A percentile compares a stretch with the other conserved stretches of the same genome.
These are phyloP conservation scores for Russula lepida DNA, from an alignment of 768 basidiomycete genomes.

Conservation along the genomic window DNA sequence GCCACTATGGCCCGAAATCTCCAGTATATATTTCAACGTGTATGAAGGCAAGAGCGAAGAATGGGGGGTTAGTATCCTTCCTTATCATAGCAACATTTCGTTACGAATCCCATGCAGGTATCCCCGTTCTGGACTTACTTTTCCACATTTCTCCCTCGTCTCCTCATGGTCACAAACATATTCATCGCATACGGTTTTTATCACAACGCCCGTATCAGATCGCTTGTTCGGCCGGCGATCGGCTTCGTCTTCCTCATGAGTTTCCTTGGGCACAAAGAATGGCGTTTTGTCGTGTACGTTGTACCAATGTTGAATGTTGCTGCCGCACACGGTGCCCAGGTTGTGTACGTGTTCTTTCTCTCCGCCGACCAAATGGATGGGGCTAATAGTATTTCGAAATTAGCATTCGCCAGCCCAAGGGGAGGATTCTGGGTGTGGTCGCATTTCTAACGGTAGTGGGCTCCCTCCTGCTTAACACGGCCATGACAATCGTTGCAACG, in stretches of 20 bases:
- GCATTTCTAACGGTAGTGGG: constrained; percentile 38
- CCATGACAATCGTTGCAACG: constrained; percentile 45
- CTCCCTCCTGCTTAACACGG: constrained; percentile 45
- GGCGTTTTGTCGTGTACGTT: constrained; percentile 92
- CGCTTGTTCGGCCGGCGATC: constrained; percentile 44
- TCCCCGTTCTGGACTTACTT: constrained; percentile 68
- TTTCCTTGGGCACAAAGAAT: constrained; percentile 86
- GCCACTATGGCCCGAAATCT: constrained; percentile 82
- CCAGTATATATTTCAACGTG: constrained; percentile 83
- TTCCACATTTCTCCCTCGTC: too few relatives aligned
- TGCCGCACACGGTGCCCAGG: constrained; percentile 56
- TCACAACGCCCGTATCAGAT: constrained; percentile 41
- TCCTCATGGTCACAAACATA: too few relatives aligned
- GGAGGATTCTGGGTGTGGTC: constrained; percentile 38
- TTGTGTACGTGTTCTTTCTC: constrained; percentile 45
- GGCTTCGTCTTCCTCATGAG: constrained; percentile 60
- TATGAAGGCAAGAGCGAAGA: constrained; percentile 75
- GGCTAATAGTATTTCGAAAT: not conserved
- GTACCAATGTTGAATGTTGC: constrained; percentile 76
- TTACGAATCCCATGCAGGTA: constrained; percentile 35
- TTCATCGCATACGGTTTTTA: constrained; percentile 48
- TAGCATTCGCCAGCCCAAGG: constrained; percentile 45
- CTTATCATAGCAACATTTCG: not conserved
- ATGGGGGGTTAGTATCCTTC: constrained; percentile 74
- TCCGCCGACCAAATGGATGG: not conserved